Evolutionary conservation across 495 filamentous ascomycete species (phyloP), one percentile per base, ranked within the genome.

Genomic region (Penicillium parvum): DNA sequence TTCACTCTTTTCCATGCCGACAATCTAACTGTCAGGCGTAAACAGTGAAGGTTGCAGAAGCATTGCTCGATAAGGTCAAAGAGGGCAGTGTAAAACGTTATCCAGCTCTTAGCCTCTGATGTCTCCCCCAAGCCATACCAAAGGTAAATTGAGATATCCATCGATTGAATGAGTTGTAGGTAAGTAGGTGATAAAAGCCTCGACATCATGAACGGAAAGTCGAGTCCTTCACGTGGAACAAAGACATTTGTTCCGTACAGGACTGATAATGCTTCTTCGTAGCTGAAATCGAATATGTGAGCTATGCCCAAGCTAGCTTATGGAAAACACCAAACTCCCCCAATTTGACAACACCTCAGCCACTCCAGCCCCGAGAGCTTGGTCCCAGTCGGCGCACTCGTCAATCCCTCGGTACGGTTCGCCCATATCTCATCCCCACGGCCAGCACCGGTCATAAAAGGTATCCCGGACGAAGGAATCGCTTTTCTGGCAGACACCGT

Each of bases 211-310:
- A 47, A 51, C 22, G 30, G 39, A 14, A 43, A 37, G 23, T 47
- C 47, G 9, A 51, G 21, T 15, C 12, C 33, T 2, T 33, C 11
- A 2, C 20, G 2, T 26, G 30, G 32, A 2, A 32, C 43, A 29
- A 51, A 55, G 29, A 47, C 23, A 51, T 51, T 50, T 16, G 52
- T 47, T 20, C 28, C 34, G 16, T 51, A 55, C 22, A 51, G 43
- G 22, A 55, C 33, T 15, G 37, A 9, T n/a, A 47, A 39, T 15
- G 52, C 43, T 32, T 55, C 52, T 21, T 32, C 28, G 22, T 55
- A 50, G 22, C 52, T 55, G 29, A 12, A 43, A 9, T 10, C 25
- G 19, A 12, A 16, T 29, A 15, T 48, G 14, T 40, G 17, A 40
- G 37, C 15, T n/a, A 40, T 28, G 17, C 11, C 23, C 37, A 8